Evolutionary conservation across 768 basidiomycete genomes (phyloP).

Genomic region (Lactarius quietus): DNA sequence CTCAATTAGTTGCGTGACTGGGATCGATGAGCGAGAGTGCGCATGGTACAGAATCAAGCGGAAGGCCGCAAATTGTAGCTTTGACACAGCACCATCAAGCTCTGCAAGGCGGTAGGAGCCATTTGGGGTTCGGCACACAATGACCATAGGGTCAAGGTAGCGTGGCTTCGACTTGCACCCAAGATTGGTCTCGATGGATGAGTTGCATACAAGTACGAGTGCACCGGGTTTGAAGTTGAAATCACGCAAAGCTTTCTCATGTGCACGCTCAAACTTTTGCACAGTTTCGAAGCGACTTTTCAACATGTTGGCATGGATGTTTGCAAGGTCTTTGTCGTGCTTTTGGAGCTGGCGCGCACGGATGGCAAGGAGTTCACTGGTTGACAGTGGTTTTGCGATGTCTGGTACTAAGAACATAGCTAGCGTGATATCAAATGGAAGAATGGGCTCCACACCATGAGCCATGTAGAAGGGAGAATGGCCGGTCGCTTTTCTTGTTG

Average conservation of each 20-base stretch:
- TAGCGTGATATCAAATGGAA: slow-evolving; percentile 28
- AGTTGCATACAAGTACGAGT: slow-evolving; percentile 31
- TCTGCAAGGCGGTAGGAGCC: slow-evolving; percentile 25
- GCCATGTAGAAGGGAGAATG: slow-evolving; percentile 33
- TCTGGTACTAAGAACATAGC: not conserved
- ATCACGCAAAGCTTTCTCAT: slow-evolving; percentile 23
- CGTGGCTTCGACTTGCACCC: slow-evolving; percentile 28
- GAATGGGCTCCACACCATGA: slow-evolving; percentile 25
- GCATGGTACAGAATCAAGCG: too few species aligned
- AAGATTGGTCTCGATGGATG: slow-evolving; percentile 25
- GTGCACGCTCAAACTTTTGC: slow-evolving; percentile 11
- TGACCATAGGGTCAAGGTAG: slow-evolving; percentile 28
- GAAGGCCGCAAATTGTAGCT: slow-evolving; percentile 12
- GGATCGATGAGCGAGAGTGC: too few species aligned
- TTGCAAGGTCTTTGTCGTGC: slow-evolving; percentile 4
- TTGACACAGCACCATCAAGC: slow-evolving; percentile 27
- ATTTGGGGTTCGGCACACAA: slow-evolving; percentile 21
- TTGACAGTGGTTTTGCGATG: slow-evolving; percentile 4
- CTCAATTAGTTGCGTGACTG: too few species aligned
- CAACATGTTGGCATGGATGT: not conserved
- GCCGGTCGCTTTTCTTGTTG: slow-evolving; percentile 30
- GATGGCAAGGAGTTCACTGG: slow-evolving; percentile 21
- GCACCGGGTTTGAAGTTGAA: slow-evolving; percentile 29
- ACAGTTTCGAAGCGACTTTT: not conserved
- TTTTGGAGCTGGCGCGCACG: slow-evolving; percentile 21